Conservation (phyloP, 2,329 filamentous ascomycete species). For the Hypomyces perniciosus region DNA sequence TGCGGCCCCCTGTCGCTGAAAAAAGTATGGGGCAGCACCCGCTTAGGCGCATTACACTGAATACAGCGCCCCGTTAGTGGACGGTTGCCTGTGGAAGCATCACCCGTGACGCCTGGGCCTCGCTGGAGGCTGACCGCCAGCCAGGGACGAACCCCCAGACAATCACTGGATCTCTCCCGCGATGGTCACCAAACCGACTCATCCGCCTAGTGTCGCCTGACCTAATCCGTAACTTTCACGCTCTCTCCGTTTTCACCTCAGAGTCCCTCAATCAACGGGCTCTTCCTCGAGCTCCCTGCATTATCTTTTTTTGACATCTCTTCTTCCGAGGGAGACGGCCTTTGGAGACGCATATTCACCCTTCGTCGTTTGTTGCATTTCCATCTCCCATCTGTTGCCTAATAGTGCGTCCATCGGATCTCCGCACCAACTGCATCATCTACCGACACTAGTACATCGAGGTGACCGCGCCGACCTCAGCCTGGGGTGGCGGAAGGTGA, state of each 20-base stretch:
- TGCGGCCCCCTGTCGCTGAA: neutral
- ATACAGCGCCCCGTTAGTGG: neutral
- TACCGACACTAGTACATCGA: neutral
- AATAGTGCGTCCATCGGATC: conserved; percentile 4
- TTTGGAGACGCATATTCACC: neutral
- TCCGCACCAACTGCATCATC: conserved; percentile 1
- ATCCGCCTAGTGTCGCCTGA: conserved; percentile 14
- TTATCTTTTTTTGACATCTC: neutral
- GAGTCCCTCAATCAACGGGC: neutral
- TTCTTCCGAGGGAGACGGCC: neutral
- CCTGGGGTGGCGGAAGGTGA: conserved; percentile 30
- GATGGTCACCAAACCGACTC: conserved; percentile 13
- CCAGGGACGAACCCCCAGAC: conserved; percentile 1
- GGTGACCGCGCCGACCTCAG: conserved; percentile 12
- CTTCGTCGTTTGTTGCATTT: conserved; percentile 1
- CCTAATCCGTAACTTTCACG: conserved; percentile 4
- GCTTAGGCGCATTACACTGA: neutral
- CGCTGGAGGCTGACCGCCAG: conserved; percentile 6
- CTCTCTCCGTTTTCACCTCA: neutral
- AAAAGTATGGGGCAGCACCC: neutral
- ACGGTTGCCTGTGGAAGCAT: neutral
- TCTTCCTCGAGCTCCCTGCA: neutral
- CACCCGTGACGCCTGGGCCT: conserved; percentile 5
- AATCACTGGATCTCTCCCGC: conserved; percentile 13
- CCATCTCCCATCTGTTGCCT: conserved; percentile 6